Evolutionary conservation across 805 yeast genomes (phyloP).

Genomic region (Metschnikowia anglica): DNA sequence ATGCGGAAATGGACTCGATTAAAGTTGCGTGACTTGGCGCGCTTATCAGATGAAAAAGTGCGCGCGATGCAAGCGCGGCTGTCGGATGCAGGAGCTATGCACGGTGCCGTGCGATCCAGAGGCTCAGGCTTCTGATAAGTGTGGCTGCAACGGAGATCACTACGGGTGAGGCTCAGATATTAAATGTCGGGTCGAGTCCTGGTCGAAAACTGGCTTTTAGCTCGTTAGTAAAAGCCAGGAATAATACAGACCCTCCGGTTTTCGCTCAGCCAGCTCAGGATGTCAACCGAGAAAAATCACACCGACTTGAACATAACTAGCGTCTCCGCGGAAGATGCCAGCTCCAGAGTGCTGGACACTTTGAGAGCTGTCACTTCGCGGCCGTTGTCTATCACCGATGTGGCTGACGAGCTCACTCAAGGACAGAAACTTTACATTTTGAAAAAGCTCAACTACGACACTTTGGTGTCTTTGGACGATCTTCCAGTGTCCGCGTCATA

Average conservation of each 20-base stretch:
- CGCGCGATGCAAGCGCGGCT: too few relatives aligned
- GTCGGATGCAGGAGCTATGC: not conserved
- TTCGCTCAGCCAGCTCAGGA: not conserved
- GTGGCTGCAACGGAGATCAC: conserved; percentile 1
- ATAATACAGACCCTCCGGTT: not conserved
- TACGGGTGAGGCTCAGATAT: not conserved
- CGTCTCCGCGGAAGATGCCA: conserved; percentile 3
- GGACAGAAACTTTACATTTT: conserved; percentile 31
- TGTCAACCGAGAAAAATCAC: conserved; percentile 4
- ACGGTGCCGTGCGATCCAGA: conserved; percentile 5
- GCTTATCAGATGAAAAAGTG: too few relatives aligned
- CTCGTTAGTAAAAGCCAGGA: not conserved
- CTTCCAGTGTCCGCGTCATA: conserved; percentile 36
- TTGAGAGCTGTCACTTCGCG: conserved; percentile 25
- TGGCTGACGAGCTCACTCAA: conserved; percentile 26
- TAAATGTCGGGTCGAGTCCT: not conserved
- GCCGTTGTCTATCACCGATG: conserved; percentile 25
- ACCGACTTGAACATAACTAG: conserved; percentile 1
- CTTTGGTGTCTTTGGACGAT: conserved; percentile 30
- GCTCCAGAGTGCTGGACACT: conserved; percentile 13
- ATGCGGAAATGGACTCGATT: too few relatives aligned
- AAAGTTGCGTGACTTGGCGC: too few relatives aligned
- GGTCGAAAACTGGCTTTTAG: not conserved
- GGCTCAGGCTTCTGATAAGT: conserved; percentile 1
- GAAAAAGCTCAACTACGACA: conserved; percentile 28